These are phyloP conservation scores for Termitomyces sp. DNA, from an alignment of 768 basidiomycete species.

Conservation along the genomic window DNA sequence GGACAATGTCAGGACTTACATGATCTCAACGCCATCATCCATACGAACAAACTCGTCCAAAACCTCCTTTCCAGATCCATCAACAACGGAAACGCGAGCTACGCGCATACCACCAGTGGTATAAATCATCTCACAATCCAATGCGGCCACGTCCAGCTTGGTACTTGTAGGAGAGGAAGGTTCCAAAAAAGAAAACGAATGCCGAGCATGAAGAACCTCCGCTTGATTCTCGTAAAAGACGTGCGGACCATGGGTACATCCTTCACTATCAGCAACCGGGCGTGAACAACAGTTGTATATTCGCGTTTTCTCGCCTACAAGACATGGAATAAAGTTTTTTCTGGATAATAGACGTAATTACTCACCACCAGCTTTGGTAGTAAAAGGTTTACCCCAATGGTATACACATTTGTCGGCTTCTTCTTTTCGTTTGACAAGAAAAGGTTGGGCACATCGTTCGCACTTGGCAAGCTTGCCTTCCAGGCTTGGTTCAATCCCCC, in stretches of 20 bases:
- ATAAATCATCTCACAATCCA: slow-evolving; percentile 98
- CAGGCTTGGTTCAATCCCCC: slow-evolving; percentile 57
- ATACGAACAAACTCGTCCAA: slow-evolving; percentile 80
- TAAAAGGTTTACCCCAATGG: slow-evolving; percentile 78
- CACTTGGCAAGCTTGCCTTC: slow-evolving; percentile 64
- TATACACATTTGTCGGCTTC: slow-evolving; percentile 60
- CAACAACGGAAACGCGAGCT: slow-evolving; percentile 86
- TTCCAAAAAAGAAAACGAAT: slow-evolving; percentile 56
- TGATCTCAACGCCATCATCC: slow-evolving; percentile 74
- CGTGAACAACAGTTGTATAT: slow-evolving; percentile 78
- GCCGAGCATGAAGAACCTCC: slow-evolving; percentile 63
- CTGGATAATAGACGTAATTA: not conserved
- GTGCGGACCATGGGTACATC: slow-evolving; percentile 78
- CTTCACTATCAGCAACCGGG: slow-evolving; percentile 48
- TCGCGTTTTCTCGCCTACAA: slow-evolving; percentile 60
- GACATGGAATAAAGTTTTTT: not conserved
- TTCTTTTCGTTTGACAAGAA: slow-evolving; percentile 56
- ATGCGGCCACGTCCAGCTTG: slow-evolving; percentile 71
- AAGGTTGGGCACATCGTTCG: slow-evolving; percentile 71
- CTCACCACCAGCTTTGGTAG: slow-evolving; percentile 60
- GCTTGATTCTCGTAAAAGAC: slow-evolving; percentile 81
- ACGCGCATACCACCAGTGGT: slow-evolving; percentile 90
- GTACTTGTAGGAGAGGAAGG: slow-evolving; percentile 16
- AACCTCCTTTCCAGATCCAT: slow-evolving; percentile 64
- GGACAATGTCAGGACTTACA: slow-evolving; percentile 56